Evolutionary conservation across 1,139 yeast species (phyloP).

Genomic region (Casaregolazyma suthepensis): DNA sequence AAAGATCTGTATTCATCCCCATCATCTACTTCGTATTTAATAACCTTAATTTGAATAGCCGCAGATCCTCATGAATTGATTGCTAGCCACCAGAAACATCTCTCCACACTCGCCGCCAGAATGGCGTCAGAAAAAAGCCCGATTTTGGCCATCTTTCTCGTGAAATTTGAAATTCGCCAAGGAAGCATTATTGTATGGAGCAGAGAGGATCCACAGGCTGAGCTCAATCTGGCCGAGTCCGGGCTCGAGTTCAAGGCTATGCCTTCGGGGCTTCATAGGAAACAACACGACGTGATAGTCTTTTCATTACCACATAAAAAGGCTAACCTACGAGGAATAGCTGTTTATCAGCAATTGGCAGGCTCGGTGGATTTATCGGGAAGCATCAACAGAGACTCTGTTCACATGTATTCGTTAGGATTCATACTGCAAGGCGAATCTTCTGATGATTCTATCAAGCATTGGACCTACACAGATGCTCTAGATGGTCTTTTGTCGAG

Average conservation of each 20-base stretch:
- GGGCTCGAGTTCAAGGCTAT: slow-evolving; percentile 64
- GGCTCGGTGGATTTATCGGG: slow-evolving; percentile 5
- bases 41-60: neutral
- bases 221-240: slow-evolving; percentile 25
- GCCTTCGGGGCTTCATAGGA: slow-evolving; percentile 81
- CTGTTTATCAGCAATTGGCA: slow-evolving; percentile 41
- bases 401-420: slow-evolving; percentile 31
- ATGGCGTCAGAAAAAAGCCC: slow-evolving; percentile 2
- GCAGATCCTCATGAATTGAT: neutral
- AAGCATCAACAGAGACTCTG: slow-evolving; percentile 16
- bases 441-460: slow-evolving; percentile 27
- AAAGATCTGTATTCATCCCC: neutral
- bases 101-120: neutral
- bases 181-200: slow-evolving; percentile 63
- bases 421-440: slow-evolving; percentile 11
- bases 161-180: slow-evolving; percentile 54
- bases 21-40: neutral
- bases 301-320: neutral
- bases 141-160: slow-evolving; percentile 44
- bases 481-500: slow-evolving; percentile 40
- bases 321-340: slow-evolving; percentile 35
- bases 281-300: slow-evolving; percentile 43
- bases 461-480: slow-evolving; percentile 52
- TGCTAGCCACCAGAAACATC: neutral
- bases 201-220: slow-evolving; percentile 17